Conservation (phyloP, 805 yeast genomes). For the Starmerella davenportii region DNA sequence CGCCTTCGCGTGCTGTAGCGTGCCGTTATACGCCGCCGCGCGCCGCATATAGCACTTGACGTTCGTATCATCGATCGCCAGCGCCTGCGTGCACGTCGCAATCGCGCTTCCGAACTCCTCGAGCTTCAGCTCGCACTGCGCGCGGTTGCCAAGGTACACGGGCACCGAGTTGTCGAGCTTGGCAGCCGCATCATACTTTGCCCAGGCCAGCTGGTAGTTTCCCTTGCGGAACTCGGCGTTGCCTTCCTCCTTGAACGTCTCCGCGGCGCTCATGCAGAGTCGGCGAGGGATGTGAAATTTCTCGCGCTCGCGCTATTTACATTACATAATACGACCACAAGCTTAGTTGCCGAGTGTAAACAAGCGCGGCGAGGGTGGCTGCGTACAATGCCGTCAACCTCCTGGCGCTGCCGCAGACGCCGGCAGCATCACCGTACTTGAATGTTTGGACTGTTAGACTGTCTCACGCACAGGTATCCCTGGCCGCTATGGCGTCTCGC, state of each 20-base stretch:
- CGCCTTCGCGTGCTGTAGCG: conserved; percentile 59
- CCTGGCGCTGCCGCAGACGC: too few relatives aligned
- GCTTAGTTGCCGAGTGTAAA: too few relatives aligned
- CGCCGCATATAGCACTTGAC: conserved; percentile 73
- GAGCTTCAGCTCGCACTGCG: conserved; percentile 69
- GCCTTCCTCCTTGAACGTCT: conserved; percentile 40
- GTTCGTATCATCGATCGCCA: conserved; percentile 46
- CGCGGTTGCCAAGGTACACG: conserved; percentile 64
- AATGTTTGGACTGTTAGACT: too few relatives aligned
- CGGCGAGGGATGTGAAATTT: not conserved
- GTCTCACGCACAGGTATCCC: too few relatives aligned
- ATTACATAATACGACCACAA: too few relatives aligned
- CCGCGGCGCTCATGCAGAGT: conserved; percentile 1
- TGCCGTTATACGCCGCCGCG: conserved; percentile 64
- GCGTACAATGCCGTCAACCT: too few relatives aligned
- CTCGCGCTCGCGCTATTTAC: too few relatives aligned
- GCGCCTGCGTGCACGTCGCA: conserved; percentile 55
- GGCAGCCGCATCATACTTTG: conserved; percentile 54
- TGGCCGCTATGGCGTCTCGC: too few relatives aligned
- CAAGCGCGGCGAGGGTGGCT: too few relatives aligned
- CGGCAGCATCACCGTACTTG: too few relatives aligned
- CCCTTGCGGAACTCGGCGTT: conserved; percentile 46
- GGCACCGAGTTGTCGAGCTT: conserved; percentile 41
- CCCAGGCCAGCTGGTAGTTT: conserved; percentile 44
- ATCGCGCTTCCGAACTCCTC: conserved; percentile 80